These are phyloP conservation scores for Akebia trifoliata DNA, from an alignment of 164 flowering plant genomes.

Conservation along the genomic window DNA sequence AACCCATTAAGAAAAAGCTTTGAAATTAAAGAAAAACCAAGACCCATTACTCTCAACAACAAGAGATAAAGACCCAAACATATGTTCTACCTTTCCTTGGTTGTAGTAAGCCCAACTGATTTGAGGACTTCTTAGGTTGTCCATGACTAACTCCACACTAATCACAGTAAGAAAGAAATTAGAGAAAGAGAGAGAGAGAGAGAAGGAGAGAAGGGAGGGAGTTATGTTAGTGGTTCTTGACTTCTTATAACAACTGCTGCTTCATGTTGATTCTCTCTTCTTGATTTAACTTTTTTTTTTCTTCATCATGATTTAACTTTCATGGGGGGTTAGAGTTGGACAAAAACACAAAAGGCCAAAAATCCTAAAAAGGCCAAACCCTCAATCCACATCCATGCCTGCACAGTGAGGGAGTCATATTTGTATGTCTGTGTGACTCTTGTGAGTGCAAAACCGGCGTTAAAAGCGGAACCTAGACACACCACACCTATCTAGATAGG, in stretches of 20 bases:
- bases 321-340: neutral
- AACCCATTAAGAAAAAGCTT: conserved; percentile 1
- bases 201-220: neutral
- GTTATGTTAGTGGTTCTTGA: neutral
- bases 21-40: neutral
- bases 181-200: neutral
- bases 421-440: conserved; percentile 2
- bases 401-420: neutral
- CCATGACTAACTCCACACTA: too few relatives aligned
- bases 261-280: too few relatives aligned
- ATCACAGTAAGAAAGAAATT: too few relatives aligned
- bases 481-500: neutral
- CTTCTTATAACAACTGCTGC: conserved; percentile 5
- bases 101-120: conserved; percentile 48
- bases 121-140: conserved; percentile 37
- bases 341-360: conserved; percentile 17
- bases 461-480: conserved; percentile 8
- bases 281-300: neutral
- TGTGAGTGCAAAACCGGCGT: conserved; percentile 6
- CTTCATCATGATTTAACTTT: conserved; percentile 1
- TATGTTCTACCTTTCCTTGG: conserved; percentile 67
- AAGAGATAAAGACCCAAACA: too few relatives aligned
- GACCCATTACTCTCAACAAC: conserved; percentile 6
- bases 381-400: neutral
- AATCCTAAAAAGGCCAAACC: conserved; percentile 3